These are phyloP conservation scores for Colletotrichum filicis DNA, from an alignment of 2,329 filamentous ascomycete genomes.

Conservation along the genomic window DNA sequence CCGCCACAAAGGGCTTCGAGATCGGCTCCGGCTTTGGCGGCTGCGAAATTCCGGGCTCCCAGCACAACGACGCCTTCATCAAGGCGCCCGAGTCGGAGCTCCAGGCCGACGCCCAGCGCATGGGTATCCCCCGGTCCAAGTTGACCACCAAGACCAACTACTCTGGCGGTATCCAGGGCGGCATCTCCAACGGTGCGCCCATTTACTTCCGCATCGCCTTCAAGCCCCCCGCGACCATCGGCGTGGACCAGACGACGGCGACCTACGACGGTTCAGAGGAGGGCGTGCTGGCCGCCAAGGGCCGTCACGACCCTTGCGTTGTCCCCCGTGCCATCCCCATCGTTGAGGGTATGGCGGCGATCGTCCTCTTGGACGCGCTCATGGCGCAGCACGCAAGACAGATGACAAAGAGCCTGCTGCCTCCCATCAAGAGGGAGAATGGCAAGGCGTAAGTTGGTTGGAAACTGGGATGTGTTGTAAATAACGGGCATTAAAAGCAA, in stretches of 20 bases:
- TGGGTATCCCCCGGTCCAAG: constrained; percentile 63
- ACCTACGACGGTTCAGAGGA: constrained; percentile 78
- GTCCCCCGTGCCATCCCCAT: constrained; percentile 89
- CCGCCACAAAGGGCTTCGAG: constrained; percentile 95
- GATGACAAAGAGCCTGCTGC: constrained; percentile 32
- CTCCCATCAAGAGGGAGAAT: constrained; percentile 29
- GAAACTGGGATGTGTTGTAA: constrained; percentile 16
- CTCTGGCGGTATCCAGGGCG: constrained; percentile 93
- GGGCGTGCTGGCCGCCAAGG: constrained; percentile 89
- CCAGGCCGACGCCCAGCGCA: constrained; percentile 45
- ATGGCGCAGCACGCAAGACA: constrained; percentile 80
- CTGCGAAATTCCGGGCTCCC: constrained; percentile 85
- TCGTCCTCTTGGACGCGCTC: constrained; percentile 88
- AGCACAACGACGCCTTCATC: constrained; percentile 91
- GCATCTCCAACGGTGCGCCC: constrained; percentile 91
- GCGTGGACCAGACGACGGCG: constrained; percentile 85
- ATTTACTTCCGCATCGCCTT: constrained; percentile 97
- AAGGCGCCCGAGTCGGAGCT: constrained; percentile 57
- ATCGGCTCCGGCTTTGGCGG: constrained; percentile 93
- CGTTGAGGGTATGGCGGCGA: constrained; percentile 89
- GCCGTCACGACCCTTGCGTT: constrained; percentile 93
- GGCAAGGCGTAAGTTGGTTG: constrained; percentile 9
- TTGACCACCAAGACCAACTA: constrained; percentile 94
- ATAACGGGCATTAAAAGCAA: constrained; percentile 29
- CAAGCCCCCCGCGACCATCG: constrained; percentile 95